Evolutionary conservation across 345 rosid genomes (phyloP).

Genomic region (Eucalyptus lansdowneana): DNA sequence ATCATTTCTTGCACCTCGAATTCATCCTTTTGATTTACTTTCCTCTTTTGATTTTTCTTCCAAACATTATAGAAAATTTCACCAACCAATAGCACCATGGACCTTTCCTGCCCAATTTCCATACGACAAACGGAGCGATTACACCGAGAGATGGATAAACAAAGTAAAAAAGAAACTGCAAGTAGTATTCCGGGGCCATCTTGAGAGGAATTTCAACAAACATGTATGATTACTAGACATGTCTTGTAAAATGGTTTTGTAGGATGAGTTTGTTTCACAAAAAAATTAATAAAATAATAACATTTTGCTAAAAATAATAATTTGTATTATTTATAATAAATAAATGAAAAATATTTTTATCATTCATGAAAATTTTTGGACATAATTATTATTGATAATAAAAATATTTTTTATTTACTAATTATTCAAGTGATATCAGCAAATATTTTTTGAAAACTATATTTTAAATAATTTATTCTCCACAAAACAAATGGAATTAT

Average conservation of each 20-base stretch:
- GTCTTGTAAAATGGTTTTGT: too few relatives aligned
- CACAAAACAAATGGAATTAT: too few relatives aligned
- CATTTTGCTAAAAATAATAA: too few relatives aligned
- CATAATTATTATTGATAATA: too few relatives aligned
- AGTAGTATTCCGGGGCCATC: fast-evolving
- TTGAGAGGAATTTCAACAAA: not conserved
- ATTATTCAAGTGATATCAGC: not conserved
- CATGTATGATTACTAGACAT: not conserved
- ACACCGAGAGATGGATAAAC: not conserved
- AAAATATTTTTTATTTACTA: too few relatives aligned
- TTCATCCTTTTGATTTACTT: not conserved
- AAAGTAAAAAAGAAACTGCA: not conserved
- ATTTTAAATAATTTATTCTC: fast-evolving
- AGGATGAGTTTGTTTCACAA: not conserved
- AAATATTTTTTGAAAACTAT: too few relatives aligned
- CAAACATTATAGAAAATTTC: not conserved
- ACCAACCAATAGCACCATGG: not conserved
- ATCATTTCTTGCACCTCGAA: not conserved
- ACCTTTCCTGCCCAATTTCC: not conserved
- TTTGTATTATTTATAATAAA: too few relatives aligned
- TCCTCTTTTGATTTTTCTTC: not conserved
- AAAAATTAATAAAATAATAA: too few relatives aligned
- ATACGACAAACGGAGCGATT: not conserved
- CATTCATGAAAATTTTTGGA: not conserved
- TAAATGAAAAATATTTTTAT: too few relatives aligned